Evolutionary conservation across 1,284 basidiomycete species (phyloP).

Genomic region (Rhodotorula sp.): DNA sequence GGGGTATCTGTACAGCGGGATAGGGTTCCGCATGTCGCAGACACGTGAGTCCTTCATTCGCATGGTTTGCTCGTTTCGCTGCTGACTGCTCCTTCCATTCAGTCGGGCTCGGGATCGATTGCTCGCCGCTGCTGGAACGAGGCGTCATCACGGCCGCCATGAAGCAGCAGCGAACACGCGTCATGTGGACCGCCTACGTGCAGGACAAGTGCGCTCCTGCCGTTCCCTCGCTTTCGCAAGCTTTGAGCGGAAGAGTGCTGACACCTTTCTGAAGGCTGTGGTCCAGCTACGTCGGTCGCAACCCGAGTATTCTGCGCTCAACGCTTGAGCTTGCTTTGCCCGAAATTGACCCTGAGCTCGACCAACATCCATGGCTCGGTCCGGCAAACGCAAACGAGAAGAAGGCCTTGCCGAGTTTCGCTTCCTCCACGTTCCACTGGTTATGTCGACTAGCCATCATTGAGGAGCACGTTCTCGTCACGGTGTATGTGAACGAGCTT

Average conservation of each 20-base stretch:
- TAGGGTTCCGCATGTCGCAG: not conserved
- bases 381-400: not conserved
- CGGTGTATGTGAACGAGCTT: not conserved
- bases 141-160: slow-evolving; percentile 44
- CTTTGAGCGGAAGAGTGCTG: slow-evolving; percentile 4
- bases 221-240: not conserved
- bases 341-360: slow-evolving; percentile 37
- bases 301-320: slow-evolving; percentile 28
- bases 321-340: slow-evolving; percentile 41
- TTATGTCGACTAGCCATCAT: slow-evolving; percentile 13
- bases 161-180: slow-evolving; percentile 41
- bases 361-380: slow-evolving; percentile 27
- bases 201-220: slow-evolving; percentile 4
- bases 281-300: slow-evolving; percentile 45
- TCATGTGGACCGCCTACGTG: slow-evolving; percentile 24
- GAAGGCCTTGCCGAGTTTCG: slow-evolving; percentile 3
- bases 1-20: slow-evolving; percentile 14
- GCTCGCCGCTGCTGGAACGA: slow-evolving; percentile 43
- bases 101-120: slow-evolving; percentile 46
- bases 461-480: slow-evolving; percentile 10
- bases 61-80: not conserved
- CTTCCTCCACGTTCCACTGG: slow-evolving; percentile 17
- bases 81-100: not conserved
- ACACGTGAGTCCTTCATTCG: not conserved
- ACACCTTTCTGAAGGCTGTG: slow-evolving; percentile 44